These are phyloP conservation scores for Metschnikowia borealis DNA, from an alignment of 805 yeast genomes.

Conservation along the genomic window DNA sequence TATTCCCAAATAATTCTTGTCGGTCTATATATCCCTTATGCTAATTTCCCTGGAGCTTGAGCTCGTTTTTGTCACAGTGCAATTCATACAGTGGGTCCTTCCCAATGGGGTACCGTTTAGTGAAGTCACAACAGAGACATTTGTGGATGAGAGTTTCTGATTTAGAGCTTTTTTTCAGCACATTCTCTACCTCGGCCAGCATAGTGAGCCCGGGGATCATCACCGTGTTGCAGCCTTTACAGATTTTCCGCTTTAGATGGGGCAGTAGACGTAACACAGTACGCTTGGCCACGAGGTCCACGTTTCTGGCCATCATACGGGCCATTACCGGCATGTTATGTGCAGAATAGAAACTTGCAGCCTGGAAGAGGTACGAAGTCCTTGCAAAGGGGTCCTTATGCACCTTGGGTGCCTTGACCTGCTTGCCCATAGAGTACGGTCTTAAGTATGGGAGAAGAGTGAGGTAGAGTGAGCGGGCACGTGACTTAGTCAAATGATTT, in stretches of 20 bases:
- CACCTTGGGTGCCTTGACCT: conserved; percentile 13
- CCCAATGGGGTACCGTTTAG: conserved; percentile 63
- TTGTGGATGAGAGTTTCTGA: conserved; percentile 44
- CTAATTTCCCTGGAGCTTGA: neutral
- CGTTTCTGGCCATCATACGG: conserved; percentile 49
- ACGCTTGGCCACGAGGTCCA: conserved; percentile 63
- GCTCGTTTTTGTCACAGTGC: conserved; percentile 38
- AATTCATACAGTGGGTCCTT: conserved; percentile 43
- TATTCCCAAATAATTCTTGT: neutral
- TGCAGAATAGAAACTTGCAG: conserved; percentile 40
- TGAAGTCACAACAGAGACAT: conserved; percentile 51
- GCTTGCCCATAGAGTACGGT: conserved; percentile 11
- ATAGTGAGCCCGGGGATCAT: conserved; percentile 48
- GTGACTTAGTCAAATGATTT: neutral
- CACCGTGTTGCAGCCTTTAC: conserved; percentile 60
- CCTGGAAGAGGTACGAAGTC: conserved; percentile 56
- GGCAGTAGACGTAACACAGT: conserved; percentile 65
- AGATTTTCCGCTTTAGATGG: conserved; percentile 58
- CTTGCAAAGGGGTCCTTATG: conserved; percentile 60
- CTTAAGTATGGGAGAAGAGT: neutral
- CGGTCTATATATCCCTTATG: neutral
- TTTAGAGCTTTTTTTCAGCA: conserved; percentile 26
- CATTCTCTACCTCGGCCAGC: conserved; percentile 38
- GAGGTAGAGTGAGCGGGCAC: conserved; percentile 1
- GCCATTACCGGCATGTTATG: conserved; percentile 42